These are phyloP conservation scores for Didymella pomorum DNA, from an alignment of 2,329 filamentous ascomycete genomes.

Conservation along the genomic window DNA sequence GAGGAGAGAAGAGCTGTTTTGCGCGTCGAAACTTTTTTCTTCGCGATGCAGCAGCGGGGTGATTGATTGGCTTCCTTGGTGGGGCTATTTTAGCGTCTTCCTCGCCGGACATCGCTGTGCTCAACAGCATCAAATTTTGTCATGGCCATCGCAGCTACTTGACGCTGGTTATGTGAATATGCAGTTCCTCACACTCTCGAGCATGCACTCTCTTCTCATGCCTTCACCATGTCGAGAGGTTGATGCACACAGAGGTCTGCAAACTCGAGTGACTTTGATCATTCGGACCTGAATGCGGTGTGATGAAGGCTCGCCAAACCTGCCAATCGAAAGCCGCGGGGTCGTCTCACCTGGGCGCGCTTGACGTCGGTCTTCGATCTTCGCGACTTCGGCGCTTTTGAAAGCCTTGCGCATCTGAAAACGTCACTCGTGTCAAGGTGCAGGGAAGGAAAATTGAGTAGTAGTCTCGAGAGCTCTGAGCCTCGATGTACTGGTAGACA, in stretches of 20 bases:
- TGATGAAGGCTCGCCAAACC: conserved; percentile 26
- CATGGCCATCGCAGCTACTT: neutral
- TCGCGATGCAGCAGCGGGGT: conserved; percentile 21
- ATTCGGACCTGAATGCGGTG: conserved; percentile 15
- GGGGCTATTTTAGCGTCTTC: conserved; percentile 10
- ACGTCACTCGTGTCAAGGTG: neutral
- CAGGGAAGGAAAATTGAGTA: neutral
- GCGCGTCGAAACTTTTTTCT: conserved; percentile 17
- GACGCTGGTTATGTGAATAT: neutral
- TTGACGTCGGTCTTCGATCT: conserved; percentile 10
- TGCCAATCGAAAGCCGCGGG: conserved; percentile 31
- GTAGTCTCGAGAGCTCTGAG: neutral
- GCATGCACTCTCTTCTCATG: neutral
- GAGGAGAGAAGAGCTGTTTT: conserved; percentile 26
- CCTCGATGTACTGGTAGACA: neutral
- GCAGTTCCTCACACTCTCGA: neutral
- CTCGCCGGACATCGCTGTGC: conserved; percentile 10
- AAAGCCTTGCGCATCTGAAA: neutral
- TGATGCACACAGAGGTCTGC: neutral
- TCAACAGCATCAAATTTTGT: conserved; percentile 15
- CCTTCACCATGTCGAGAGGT: neutral
- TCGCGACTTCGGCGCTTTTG: neutral
- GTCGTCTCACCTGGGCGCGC: conserved; percentile 2
- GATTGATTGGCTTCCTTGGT: conserved; percentile 10
- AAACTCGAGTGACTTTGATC: conserved; percentile 8